phyloP scores from a whole-genome alignment of 768 basidiomycete genomes.

The Mycena olivaceomarginata region DNA sequence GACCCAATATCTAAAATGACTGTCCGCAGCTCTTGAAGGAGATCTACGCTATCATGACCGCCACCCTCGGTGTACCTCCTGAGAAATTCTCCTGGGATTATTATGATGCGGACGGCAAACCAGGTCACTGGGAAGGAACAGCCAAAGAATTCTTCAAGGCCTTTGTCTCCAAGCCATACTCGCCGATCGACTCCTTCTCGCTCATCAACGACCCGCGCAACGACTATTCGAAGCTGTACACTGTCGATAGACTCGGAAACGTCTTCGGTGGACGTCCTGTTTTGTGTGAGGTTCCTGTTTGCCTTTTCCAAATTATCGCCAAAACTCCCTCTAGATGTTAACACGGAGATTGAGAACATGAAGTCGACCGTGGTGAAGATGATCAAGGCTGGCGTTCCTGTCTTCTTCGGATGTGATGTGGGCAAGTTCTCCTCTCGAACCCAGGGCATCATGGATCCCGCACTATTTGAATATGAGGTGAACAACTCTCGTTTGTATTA shows the following conservation, averaged over 20 bases:
- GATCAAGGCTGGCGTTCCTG: slow-evolving; percentile 91
- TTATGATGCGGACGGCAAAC: slow-evolving; percentile 86
- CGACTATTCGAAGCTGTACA: slow-evolving; percentile 87
- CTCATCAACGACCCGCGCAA: slow-evolving; percentile 97
- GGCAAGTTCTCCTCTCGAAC: slow-evolving; percentile 83
- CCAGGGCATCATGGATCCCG: slow-evolving; percentile 91
- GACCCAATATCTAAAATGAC: neutral
- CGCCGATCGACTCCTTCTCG: slow-evolving; percentile 88
- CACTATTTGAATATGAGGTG: slow-evolving; percentile 89
- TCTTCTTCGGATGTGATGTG: slow-evolving; percentile 98
- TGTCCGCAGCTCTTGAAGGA: slow-evolving; percentile 79
- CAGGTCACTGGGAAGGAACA: slow-evolving; percentile 85
- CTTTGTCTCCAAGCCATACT: slow-evolving; percentile 74
- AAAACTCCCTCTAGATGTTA: slow-evolving; percentile 78
- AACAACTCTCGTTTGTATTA: slow-evolving; percentile 30
- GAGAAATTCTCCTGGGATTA: slow-evolving; percentile 92
- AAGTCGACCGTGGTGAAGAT: slow-evolving; percentile 90
- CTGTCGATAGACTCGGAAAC: slow-evolving; percentile 95
- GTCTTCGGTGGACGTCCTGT: slow-evolving; percentile 92
- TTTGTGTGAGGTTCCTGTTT: slow-evolving; percentile 75
- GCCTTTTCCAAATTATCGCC: slow-evolving; percentile 13
- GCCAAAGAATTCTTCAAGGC: slow-evolving; percentile 87
- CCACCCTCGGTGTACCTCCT: slow-evolving; percentile 92
- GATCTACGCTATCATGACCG: slow-evolving; percentile 88
- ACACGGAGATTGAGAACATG: slow-evolving; percentile 88